A percentile compares a stretch with the other conserved stretches of the same genome.
These are phyloP conservation scores for Daldinia loculata DNA, from an alignment of 495 filamentous ascomycete species.

Conservation along the genomic window DNA sequence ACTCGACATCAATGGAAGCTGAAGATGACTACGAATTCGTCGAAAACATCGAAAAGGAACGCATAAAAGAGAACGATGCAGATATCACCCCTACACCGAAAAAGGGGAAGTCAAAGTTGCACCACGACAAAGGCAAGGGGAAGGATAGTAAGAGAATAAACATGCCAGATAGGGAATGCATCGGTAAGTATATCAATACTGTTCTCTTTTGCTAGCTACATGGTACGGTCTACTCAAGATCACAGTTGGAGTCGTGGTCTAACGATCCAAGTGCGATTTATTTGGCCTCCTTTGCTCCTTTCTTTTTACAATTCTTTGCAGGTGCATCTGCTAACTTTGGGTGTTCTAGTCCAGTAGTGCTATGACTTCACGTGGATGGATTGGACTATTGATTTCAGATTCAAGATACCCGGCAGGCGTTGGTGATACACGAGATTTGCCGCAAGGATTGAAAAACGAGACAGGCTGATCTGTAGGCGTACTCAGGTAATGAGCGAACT, in stretches of 20 bases:
- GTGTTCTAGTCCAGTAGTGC: constrained; percentile 31
- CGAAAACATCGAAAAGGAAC: constrained; percentile 55
- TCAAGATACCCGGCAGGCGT: constrained; percentile 42
- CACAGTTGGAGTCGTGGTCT: neutral
- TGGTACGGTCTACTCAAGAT: neutral
- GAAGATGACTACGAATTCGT: constrained; percentile 49
- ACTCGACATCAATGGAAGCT: constrained; percentile 44
- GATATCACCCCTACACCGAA: constrained; percentile 52
- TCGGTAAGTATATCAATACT: constrained; percentile 33
- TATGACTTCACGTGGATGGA: constrained; percentile 26
- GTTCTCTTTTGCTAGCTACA: neutral
- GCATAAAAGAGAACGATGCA: constrained; percentile 50
- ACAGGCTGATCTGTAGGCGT: constrained; percentile 14
- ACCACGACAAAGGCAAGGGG: constrained; percentile 51
- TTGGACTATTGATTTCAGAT: constrained; percentile 40
- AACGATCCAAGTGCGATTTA: neutral
- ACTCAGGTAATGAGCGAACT: constrained; percentile 15
- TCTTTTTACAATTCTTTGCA: constrained; percentile 53
- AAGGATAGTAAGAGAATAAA: constrained; percentile 51
- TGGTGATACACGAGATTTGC: constrained; percentile 40
- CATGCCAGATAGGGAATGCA: constrained; percentile 76
- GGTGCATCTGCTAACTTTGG: constrained; percentile 13
- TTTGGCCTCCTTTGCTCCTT: neutral
- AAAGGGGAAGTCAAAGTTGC: constrained; percentile 57
- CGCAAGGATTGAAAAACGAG: constrained; percentile 33